A percentile compares a stretch with the other conserved stretches of the same genome.
These are phyloP conservation scores for Suillus discolor DNA, from an alignment of 768 basidiomycete genomes.

Conservation along the genomic window DNA sequence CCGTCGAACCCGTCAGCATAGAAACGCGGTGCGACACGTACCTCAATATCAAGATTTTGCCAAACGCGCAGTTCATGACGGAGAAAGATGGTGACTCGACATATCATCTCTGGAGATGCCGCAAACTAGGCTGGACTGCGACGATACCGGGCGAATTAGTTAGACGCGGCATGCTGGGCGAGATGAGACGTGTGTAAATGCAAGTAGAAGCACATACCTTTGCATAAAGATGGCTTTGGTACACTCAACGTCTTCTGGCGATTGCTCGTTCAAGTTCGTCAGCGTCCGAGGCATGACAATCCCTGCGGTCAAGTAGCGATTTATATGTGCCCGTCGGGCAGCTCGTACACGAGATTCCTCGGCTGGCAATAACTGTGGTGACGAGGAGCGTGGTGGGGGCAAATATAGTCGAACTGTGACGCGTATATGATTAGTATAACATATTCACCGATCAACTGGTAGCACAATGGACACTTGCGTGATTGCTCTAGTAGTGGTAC, in stretches of 20 bases:
- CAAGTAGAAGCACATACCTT: constrained; percentile 56
- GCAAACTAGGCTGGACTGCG: constrained; percentile 85
- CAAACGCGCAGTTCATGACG: constrained; percentile 87
- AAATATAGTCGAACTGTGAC: constrained; percentile 80
- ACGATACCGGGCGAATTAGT: constrained; percentile 81
- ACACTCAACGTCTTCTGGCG: constrained; percentile 75
- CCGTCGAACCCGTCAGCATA: too few relatives aligned
- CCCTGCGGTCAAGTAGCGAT: constrained; percentile 57
- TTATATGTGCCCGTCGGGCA: constrained; percentile 36
- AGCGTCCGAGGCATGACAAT: constrained; percentile 43
- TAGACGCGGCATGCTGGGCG: constrained; percentile 86
- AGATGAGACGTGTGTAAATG: constrained; percentile 5
- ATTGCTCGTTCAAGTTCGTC: constrained; percentile 81
- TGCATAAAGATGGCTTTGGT: constrained; percentile 79
- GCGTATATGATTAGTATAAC: constrained; percentile 74
- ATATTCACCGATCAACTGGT: constrained; percentile 66
- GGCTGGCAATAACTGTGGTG: constrained; percentile 34
- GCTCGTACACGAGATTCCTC: constrained; percentile 28
- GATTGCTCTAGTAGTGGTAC: constrained; percentile 64
- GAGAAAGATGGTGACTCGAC: constrained; percentile 77
- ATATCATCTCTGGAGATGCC: constrained; percentile 71
- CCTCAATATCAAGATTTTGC: constrained; percentile 90
- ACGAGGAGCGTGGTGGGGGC: constrained; percentile 59
- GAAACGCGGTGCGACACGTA: constrained; percentile 31
- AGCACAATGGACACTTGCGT: constrained; percentile 76